Conservation (phyloP, 169 alveolate species). For the Cryptosporidium andersoni region DNA sequence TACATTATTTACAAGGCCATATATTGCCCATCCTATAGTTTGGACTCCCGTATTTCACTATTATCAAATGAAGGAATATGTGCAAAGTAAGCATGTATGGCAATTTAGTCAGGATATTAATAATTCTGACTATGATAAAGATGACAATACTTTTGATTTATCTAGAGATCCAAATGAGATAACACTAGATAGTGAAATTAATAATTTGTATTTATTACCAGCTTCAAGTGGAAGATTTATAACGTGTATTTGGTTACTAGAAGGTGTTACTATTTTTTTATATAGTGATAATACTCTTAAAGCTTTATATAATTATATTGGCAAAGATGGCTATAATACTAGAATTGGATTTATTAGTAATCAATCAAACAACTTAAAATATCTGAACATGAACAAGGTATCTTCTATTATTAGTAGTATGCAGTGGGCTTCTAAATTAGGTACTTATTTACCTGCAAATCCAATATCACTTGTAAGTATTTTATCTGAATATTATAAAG, state of each 20-base stretch:
- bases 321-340: constrained; percentile 64
- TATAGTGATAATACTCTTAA: constrained; percentile 29
- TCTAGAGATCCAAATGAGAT: not conserved
- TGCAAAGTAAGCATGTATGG: not conserved
- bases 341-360: constrained; percentile 33
- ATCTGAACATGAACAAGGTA: not conserved
- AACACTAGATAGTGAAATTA: constrained; percentile 10
- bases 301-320: constrained; percentile 53
- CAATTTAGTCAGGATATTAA: not conserved
- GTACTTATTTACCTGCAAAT: constrained; percentile 65
- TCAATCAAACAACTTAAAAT: constrained; percentile 9
- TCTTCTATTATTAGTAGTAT: constrained; percentile 33
- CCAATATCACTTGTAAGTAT: constrained; percentile 62
- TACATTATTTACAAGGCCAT: constrained; percentile 30
- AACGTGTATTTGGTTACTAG: constrained; percentile 42
- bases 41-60: constrained; percentile 29
- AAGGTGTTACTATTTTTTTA: constrained; percentile 49
- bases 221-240: constrained; percentile 4
- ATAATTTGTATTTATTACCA: constrained; percentile 11
- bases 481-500: constrained; percentile 19
- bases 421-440: constrained; percentile 21
- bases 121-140: not conserved
- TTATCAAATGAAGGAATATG: not conserved
- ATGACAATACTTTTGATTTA: not conserved
- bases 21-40: constrained; percentile 28